These are phyloP conservation scores for Aureobasidium subglaciale DNA, from an alignment of 2,329 filamentous ascomycete species.

Conservation along the genomic window DNA sequence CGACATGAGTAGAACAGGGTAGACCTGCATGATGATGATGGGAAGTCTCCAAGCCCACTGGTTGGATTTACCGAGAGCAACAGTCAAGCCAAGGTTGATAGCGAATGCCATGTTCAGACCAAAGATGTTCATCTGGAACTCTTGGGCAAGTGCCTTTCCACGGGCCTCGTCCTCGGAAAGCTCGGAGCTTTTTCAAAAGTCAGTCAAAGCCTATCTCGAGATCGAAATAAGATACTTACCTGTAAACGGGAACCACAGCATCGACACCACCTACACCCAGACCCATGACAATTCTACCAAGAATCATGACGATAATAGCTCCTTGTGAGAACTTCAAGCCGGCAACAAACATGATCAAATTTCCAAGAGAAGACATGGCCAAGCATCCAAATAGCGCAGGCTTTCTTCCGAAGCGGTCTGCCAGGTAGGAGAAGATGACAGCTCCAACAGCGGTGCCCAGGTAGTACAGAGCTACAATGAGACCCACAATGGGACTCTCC, in stretches of 20 bases:
- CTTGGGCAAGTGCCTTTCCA: slow-evolving; percentile 53
- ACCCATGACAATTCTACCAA: slow-evolving; percentile 48
- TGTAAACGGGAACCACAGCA: slow-evolving; percentile 54
- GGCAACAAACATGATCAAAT: slow-evolving; percentile 54
- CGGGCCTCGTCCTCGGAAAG: slow-evolving; percentile 50
- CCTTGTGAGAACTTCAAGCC: slow-evolving; percentile 41
- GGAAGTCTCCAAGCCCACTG: slow-evolving; percentile 58
- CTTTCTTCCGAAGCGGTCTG: slow-evolving; percentile 49
- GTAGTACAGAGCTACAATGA: slow-evolving; percentile 57
- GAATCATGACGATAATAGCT: slow-evolving; percentile 43
- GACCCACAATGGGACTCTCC: slow-evolving; percentile 48
- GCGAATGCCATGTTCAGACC: slow-evolving; percentile 55
- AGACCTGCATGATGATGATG: slow-evolving; percentile 55
- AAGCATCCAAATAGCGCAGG: slow-evolving; percentile 50
- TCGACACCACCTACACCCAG: slow-evolving; percentile 55
- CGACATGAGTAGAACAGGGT: slow-evolving; percentile 47
- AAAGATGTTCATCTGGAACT: slow-evolving; percentile 60
- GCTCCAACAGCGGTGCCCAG: slow-evolving; percentile 54
- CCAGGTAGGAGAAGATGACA: slow-evolving; percentile 49
- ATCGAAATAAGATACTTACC: neutral
- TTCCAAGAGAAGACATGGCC: slow-evolving; percentile 47
- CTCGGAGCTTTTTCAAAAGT: slow-evolving; percentile 35
- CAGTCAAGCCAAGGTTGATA: slow-evolving; percentile 51
- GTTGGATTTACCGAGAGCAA: slow-evolving; percentile 46
- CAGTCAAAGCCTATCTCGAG: neutral